Evolutionary conservation across 2,329 filamentous ascomycete genomes (phyloP), one percentile per base, ranked within the genome.

Genomic region (Gnomoniopsis smithogilvyi): DNA sequence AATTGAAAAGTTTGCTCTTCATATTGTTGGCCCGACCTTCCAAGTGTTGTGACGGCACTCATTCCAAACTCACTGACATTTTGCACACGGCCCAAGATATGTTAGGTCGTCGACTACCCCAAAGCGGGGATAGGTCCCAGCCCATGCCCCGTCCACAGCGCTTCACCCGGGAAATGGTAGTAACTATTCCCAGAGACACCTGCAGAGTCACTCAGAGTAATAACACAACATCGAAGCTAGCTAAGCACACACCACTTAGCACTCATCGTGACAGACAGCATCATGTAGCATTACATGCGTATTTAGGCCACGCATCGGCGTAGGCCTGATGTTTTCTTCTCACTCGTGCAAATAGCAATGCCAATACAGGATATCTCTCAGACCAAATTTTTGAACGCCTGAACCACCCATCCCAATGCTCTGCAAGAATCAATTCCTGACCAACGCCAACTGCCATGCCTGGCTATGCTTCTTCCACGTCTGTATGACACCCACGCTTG

Each of bases 1-100:
- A 50, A 46, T 36, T 43, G 34, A 53, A 56, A 36, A 56, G 46
- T 50, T 26, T 56, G 52, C 51, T 61, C 56, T 55, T 47, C 59
- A 50, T 36, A 3, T 6, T 43, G 15, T 34, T 8, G 11, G 2
- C 30, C 7, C 1, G 17, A 41, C 36, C 12, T 41, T 12, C 7
- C 8, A 19, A 21, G 15, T 51, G 34, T 19, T 33, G n/a, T 33
- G 26, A 30, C 26, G 26, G 26, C 26, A 30, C 26, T 30, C 26
- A 8, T 4, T 30, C 4, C 26, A 30, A 30, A 8, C 26, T 30
- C 4, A 8, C 26, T 8, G 8, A 30, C 26, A 4, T 8, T 4
- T 30, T 8, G 8, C 8, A 30, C 26, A 4, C 8, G 26, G 26
- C 26, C 26, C 4, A 30, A 30, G 8, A 30, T 30, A 8, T 30